A percentile compares a stretch with the other conserved stretches of the same genome.
Conservation (phyloP, 2,329 filamentous ascomycete genomes). For the Fusarium ambrosium region DNA sequence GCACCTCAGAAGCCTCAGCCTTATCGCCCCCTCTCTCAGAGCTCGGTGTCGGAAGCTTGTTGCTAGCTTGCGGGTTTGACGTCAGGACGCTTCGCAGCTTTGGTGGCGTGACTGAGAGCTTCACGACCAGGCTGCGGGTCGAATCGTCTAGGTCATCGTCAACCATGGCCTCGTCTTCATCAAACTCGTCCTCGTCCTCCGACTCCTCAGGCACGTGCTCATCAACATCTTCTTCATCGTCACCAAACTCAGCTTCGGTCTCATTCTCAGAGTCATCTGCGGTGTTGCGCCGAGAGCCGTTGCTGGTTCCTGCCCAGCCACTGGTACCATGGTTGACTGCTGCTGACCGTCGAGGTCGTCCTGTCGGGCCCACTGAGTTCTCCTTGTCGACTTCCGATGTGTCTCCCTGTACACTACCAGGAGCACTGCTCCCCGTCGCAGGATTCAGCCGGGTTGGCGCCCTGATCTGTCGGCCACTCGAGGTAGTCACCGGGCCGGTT, state of each 20-base stretch:
- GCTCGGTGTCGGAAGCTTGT: conserved; percentile 41
- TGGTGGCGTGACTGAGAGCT: conserved; percentile 69
- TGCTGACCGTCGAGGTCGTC: conserved; percentile 65
- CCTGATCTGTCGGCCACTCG: conserved; percentile 88
- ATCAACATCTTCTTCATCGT: conserved; percentile 79
- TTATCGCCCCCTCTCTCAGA: conserved; percentile 37
- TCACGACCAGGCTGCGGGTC: conserved; percentile 78
- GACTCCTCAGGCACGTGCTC: conserved; percentile 74
- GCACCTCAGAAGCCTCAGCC: conserved; percentile 22
- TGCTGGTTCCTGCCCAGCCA: conserved; percentile 56
- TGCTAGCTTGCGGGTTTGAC: conserved; percentile 39
- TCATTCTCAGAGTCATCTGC: conserved; percentile 75
- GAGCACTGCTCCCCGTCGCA: conserved; percentile 65
- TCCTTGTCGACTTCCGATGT: conserved; percentile 57
- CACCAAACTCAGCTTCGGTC: conserved; percentile 80
- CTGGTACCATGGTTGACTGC: conserved; percentile 65
- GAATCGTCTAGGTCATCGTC: conserved; percentile 66
- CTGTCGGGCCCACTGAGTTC: conserved; percentile 58
- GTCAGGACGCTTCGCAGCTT: conserved; percentile 52
- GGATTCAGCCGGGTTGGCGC: conserved; percentile 76
- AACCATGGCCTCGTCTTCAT: conserved; percentile 68
- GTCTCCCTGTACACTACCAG: conserved; percentile 62
- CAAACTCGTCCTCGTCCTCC: conserved; percentile 71
- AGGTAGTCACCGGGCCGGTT: conserved; percentile 75
- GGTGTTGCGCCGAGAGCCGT: conserved; percentile 54